Percentiles rank a stretch among this genome's conserved stretches.
Conservation (phyloP, 2,329 filamentous ascomycete species). For the Nothopassalora personata region DNA sequence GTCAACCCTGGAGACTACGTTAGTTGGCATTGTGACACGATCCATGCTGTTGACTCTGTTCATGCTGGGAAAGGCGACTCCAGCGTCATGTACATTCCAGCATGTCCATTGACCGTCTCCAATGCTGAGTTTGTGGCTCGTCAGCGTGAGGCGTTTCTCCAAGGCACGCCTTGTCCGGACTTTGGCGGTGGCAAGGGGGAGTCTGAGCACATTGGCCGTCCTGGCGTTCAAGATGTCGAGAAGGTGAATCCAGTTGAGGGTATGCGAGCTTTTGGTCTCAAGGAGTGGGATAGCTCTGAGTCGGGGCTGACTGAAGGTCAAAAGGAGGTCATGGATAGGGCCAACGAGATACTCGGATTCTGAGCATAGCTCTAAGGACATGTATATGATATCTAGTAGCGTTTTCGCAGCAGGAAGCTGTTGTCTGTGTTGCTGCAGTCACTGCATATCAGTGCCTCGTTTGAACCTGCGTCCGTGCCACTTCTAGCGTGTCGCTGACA, state of each 20-base stretch:
- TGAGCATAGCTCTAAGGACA: constrained; percentile 9
- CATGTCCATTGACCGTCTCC: constrained; percentile 69
- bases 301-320: constrained; percentile 47
- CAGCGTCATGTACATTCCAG: constrained; percentile 83
- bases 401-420: not conserved
- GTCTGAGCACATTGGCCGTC: constrained; percentile 41
- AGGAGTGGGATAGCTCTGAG: constrained; percentile 45
- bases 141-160: constrained; percentile 66
- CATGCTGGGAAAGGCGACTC: constrained; percentile 69
- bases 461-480: not conserved
- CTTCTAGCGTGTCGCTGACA: not conserved
- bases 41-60: constrained; percentile 77
- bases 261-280: constrained; percentile 52
- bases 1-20: constrained; percentile 72
- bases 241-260: constrained; percentile 41
- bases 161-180: constrained; percentile 49
- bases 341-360: constrained; percentile 54
- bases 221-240: constrained; percentile 36
- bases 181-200: constrained; percentile 61
- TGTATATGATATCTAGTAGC: not conserved
- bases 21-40: constrained; percentile 65
- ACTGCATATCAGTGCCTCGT: not conserved
- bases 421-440: not conserved
- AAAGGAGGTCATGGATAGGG: constrained; percentile 46
- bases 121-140: constrained; percentile 67